Base-by-base conservation (phyloP, 2,329 filamentous ascomycete species). In the Coniochaeta prunicola region DNA sequence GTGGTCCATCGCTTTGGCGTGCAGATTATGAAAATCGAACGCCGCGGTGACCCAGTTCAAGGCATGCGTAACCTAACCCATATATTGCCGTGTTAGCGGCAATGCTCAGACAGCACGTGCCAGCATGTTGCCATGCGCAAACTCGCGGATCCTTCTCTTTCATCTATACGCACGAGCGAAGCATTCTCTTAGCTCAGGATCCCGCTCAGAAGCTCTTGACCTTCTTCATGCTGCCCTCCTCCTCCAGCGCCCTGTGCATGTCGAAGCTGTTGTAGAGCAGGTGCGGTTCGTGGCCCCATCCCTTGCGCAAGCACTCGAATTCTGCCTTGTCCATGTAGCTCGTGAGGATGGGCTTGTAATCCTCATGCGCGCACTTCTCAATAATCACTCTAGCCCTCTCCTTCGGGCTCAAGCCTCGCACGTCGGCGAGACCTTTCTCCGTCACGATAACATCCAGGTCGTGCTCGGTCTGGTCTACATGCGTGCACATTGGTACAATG, bases 401-500 rank as follows among this genome's bases (percentile, higher is more conserved):
- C 58, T 86, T 82, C 0, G 92, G 91, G 63, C 84, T 86, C 64
- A 96, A 78, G 57, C 91, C 91, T 45, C 91, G 84, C 1, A 96
- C 91, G 68, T 96, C 91, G 30, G 91, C 92, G 26, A 96, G 83
- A 59, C 92, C 91, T 71, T 82, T 75, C 73, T 83, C 79, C 24
- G 82, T 85, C n/a, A 96, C 91, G 53, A 96, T 76, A n/a, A 96
- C 86, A 66, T 96, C 91, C 40, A 96, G 81, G 71, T 96, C 92
- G 74, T 96, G 91, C 77, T 96, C 92, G 0, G 92, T 96, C 81
- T 96, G 91, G 74, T 96, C 91, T 64, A 96, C 80, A 75, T 96
- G 92, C 4, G 91, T 96, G 76, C 88, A 91, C 89, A 96, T 93
- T 60, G 91, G 91, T n/a, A 96, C 90, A 67, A 96, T 96, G 76